phyloP scores from a whole-genome alignment of 257 asterid genomes.

The Pogostemon cablin region DNA sequence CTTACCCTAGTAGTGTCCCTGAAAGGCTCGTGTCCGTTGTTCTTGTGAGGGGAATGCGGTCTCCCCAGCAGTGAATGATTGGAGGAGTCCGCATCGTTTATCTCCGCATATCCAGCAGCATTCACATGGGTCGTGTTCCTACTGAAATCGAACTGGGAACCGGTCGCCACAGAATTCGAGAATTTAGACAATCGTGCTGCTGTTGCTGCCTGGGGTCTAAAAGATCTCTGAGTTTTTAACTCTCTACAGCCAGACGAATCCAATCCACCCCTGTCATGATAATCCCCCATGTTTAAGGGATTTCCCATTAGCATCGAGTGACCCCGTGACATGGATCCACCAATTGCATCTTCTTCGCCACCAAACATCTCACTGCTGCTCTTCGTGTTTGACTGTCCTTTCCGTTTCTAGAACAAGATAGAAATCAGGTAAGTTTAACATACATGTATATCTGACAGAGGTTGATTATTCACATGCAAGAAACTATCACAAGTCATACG shows the following conservation, averaged over 20 bases:
- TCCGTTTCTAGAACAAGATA: constrained; percentile 46
- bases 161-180: constrained; percentile 75
- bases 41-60: constrained; percentile 47
- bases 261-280: constrained; percentile 32
- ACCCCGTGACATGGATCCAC: constrained; percentile 41
- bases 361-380: constrained; percentile 98
- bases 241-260: constrained; percentile 54
- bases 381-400: constrained; percentile 72
- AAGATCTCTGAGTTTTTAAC: constrained; percentile 54
- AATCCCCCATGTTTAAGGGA: constrained; percentile 38
- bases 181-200: constrained; percentile 62
- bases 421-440: constrained; percentile 2
- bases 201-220: constrained; percentile 51
- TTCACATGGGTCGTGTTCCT: constrained; percentile 43
- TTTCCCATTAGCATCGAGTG: constrained; percentile 41
- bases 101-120: constrained; percentile 42
- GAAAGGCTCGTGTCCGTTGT: constrained; percentile 46
- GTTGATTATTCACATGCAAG: background rate
- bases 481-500: background rate
- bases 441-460: background rate
- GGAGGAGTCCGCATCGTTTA: constrained; percentile 59
- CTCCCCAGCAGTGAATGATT: constrained; percentile 66
- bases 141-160: constrained; percentile 66
- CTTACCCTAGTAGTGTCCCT: constrained; percentile 53
- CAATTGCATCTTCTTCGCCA: constrained; percentile 57